Evolutionary conservation across 1,284 basidiomycete species (phyloP).

Genomic region (Tylopilus sp.): DNA sequence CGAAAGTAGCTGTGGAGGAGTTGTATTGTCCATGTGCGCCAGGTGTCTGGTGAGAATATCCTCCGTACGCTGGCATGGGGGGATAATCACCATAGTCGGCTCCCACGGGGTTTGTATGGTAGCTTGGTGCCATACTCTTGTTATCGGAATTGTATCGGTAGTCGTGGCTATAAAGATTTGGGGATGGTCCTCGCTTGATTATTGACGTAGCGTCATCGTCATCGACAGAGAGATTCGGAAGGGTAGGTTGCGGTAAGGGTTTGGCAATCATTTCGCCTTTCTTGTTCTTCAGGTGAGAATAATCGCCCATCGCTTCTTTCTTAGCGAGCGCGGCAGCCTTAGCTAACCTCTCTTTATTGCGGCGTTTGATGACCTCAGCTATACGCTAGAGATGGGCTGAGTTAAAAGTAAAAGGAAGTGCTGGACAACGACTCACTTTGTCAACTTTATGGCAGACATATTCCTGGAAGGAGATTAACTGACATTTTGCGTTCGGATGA

Average conservation of each 20-base stretch:
- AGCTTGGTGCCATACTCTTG: slow-evolving; percentile 47
- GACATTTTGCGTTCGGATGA: slow-evolving; percentile 3
- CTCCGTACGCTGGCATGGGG: slow-evolving; percentile 76
- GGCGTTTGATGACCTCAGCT: slow-evolving; percentile 91
- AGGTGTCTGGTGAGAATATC: slow-evolving; percentile 62
- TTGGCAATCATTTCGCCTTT: slow-evolving; percentile 87
- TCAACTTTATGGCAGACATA: slow-evolving; percentile 99
- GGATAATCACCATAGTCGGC: slow-evolving; percentile 70
- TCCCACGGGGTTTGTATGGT: slow-evolving; percentile 46
- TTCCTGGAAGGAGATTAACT: slow-evolving; percentile 66
- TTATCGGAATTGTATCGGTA: slow-evolving; percentile 60
- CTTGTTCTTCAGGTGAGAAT: slow-evolving; percentile 93
- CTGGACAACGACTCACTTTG: slow-evolving; percentile 67
- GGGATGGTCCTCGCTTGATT: slow-evolving; percentile 65
- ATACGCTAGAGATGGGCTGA: slow-evolving; percentile 72
- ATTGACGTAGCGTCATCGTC: slow-evolving; percentile 76
- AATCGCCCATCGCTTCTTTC: slow-evolving; percentile 92
- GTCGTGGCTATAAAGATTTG: slow-evolving; percentile 66
- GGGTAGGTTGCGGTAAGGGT: slow-evolving; percentile 94
- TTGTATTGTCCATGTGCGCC: slow-evolving; percentile 65
- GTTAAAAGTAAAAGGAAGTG: slow-evolving; percentile 6
- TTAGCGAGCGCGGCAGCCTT: slow-evolving; percentile 88
- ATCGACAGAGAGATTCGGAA: slow-evolving; percentile 91
- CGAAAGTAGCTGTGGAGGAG: slow-evolving; percentile 63
- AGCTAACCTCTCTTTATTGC: slow-evolving; percentile 87